Conservation (phyloP, 352 stramenopile species). For the Thalassiosira oceanica region DNA sequence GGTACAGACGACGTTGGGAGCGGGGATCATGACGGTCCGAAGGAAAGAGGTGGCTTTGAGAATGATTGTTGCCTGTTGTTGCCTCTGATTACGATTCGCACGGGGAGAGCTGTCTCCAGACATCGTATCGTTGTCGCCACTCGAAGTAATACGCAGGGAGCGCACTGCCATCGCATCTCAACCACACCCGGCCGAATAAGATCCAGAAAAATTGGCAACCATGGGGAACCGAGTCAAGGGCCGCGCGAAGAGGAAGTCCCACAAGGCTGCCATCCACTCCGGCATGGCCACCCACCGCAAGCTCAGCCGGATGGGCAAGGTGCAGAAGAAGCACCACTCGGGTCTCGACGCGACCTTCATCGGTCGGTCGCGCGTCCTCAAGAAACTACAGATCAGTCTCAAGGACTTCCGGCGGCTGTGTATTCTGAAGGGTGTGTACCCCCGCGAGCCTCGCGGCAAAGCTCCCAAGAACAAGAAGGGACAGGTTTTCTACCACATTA, state of each 20-base stretch:
- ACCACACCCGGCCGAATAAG: too few relatives aligned
- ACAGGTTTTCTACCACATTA: slow-evolving; percentile 99
- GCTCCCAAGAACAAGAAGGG: slow-evolving; percentile 87
- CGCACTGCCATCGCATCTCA: too few relatives aligned
- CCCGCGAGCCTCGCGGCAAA: slow-evolving; percentile 93
- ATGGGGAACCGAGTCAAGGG: slow-evolving; percentile 82
- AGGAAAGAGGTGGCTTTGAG: too few relatives aligned
- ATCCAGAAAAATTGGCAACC: too few relatives aligned
- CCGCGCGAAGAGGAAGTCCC: slow-evolving; percentile 76
- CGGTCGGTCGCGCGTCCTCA: slow-evolving; percentile 90
- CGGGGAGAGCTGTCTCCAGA: too few relatives aligned
- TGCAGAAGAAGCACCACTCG: slow-evolving; percentile 66
- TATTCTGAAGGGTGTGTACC: slow-evolving; percentile 99
- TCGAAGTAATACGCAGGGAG: too few relatives aligned
- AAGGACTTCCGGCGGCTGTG: slow-evolving; percentile 98
- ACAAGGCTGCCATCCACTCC: slow-evolving; percentile 77
- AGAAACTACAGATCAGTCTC: slow-evolving; percentile 89
- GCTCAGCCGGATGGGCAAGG: slow-evolving; percentile 85
- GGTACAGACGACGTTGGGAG: too few relatives aligned
- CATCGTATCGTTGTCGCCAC: too few relatives aligned
- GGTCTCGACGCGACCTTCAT: slow-evolving; percentile 93
- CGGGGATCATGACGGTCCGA: too few relatives aligned
- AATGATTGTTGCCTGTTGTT: too few relatives aligned
- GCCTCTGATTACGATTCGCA: too few relatives aligned
- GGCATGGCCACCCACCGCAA: slow-evolving; percentile 83